Evolutionary conservation across 1,139 yeast genomes (phyloP), one percentile per base, ranked within the genome.

Genomic region (Kazachstania sp.): DNA sequence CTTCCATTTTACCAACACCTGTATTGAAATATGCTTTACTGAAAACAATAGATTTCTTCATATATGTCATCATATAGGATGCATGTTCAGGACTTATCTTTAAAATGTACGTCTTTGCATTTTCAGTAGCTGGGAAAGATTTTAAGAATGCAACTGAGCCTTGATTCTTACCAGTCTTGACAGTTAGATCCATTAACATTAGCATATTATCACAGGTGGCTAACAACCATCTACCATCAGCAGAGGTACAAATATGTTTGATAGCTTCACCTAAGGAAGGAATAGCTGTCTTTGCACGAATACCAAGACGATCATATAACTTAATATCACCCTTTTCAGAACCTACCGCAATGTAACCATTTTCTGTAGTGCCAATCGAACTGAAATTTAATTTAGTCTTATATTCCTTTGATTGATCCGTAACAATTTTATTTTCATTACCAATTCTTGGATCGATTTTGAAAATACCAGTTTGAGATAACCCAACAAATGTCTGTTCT

Each of bases 251-350:
- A 26, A 86, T 58, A 26, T 84, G 84, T 43, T 73, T 67, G 43
- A 84, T 77, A 2, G 79, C 70, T 54, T 86, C 94, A 16, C 95
- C 95, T 47, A 87, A 69, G 0, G 95, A 86, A 1, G 95, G 95
- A 37, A 87, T 68, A 19, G 77, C 73, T 0, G 92, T 81, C 67
- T 83, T 86, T 1, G 95, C 95, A 55, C 75, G 77, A 49, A 74
- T 71, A 15, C 95, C 95, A 13, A 86, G 60, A 51, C 75, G 70
- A 64, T 86, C 86, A 62, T 75, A 86, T 40, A 87, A 71, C 51
- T 87, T 72, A 43, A 88, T 78, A 51, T 81, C 90, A 58, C 97
- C 97, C 50, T 74, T 79, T 23, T 68, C 69, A 16, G 90, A 79
- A 1, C 90, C 92, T 30, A 84, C 83, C 0, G 94, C 95, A 49